These are phyloP conservation scores for Arabidopsis thaliana DNA, from an alignment of 345 rosid genomes.

Conservation along the genomic window DNA sequence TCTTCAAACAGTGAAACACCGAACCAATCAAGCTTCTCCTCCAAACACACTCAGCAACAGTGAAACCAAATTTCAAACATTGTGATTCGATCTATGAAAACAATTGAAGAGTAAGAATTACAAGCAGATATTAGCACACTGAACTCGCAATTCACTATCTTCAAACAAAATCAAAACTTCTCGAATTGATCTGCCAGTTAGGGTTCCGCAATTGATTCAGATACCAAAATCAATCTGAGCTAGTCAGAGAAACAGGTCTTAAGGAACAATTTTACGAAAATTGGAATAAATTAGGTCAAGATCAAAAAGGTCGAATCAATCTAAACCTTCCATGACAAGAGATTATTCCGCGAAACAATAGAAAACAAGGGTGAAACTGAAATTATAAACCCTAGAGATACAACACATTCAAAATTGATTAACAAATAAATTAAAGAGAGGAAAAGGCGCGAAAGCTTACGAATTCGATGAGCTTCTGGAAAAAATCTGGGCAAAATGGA, in stretches of 20 bases:
- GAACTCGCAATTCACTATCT: not conserved
- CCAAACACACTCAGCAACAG: conserved; percentile 5
- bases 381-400: conserved; percentile 19
- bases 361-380: not conserved
- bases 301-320: not conserved
- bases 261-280: not conserved
- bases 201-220: conserved; percentile 21
- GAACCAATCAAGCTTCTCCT: conserved; percentile 5
- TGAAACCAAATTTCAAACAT: conserved; percentile 17
- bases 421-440: not conserved
- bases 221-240: conserved; percentile 18
- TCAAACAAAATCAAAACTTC: not conserved
- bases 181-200: not conserved
- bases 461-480: conserved; percentile 16
- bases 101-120: conserved; percentile 17
- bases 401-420: not conserved
- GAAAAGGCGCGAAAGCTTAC: conserved; percentile 40
- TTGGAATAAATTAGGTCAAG: not conserved
- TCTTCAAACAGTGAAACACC: not conserved
- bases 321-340: not conserved
- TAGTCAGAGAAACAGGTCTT: conserved; percentile 4
- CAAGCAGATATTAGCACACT: not conserved
- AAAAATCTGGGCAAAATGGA: conserved; percentile 2
- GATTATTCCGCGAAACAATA: not conserved
- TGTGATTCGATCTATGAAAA: conserved; percentile 16